These are phyloP conservation scores for Hypericum perforatum DNA, from an alignment of 345 rosid genomes.

Conservation along the genomic window DNA sequence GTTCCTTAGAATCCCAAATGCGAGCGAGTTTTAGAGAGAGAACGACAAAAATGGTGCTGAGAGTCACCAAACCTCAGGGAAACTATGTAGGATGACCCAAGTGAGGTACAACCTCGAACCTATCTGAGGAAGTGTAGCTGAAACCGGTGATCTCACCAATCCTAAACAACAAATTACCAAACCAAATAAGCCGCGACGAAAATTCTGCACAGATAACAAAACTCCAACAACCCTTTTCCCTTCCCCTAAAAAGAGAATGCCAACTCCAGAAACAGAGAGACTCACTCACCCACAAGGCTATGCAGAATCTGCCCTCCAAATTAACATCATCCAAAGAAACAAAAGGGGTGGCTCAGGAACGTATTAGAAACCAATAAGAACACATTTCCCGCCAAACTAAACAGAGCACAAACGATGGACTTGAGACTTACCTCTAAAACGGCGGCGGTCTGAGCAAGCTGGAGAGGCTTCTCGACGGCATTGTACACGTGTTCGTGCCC, in stretches of 20 bases:
- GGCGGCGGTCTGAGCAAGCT: slow-evolving; percentile 84
- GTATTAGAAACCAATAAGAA: too few relatives aligned
- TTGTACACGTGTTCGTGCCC: slow-evolving; percentile 63
- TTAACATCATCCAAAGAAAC: slow-evolving; percentile 8
- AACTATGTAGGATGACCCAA: slow-evolving; percentile 74
- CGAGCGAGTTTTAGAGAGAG: too few relatives aligned
- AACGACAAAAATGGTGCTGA: too few relatives aligned
- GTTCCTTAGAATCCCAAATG: background rate
- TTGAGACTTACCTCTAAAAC: slow-evolving; percentile 53
- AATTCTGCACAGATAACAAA: background rate
- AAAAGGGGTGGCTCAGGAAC: background rate
- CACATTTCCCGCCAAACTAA: too few relatives aligned
- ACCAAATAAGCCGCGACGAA: background rate
- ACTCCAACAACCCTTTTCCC: too few relatives aligned
- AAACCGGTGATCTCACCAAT: slow-evolving; percentile 82
- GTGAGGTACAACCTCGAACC: slow-evolving; percentile 77
- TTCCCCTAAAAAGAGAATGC: slow-evolving; percentile 2
- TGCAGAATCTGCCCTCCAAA: slow-evolving; percentile 61
- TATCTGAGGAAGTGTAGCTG: slow-evolving; percentile 84
- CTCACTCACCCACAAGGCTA: slow-evolving; percentile 59
- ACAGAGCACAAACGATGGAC: too few relatives aligned
- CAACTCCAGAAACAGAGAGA: background rate
- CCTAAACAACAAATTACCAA: slow-evolving; percentile 26
- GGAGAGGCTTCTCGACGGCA: slow-evolving; percentile 84
- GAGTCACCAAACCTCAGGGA: slow-evolving; percentile 50